Percentiles rank a stretch among this genome's conserved stretches.
Evolutionary conservation across 2,329 filamentous ascomycete genomes (phyloP).

Genomic region (Rachicladosporium sp.): DNA sequence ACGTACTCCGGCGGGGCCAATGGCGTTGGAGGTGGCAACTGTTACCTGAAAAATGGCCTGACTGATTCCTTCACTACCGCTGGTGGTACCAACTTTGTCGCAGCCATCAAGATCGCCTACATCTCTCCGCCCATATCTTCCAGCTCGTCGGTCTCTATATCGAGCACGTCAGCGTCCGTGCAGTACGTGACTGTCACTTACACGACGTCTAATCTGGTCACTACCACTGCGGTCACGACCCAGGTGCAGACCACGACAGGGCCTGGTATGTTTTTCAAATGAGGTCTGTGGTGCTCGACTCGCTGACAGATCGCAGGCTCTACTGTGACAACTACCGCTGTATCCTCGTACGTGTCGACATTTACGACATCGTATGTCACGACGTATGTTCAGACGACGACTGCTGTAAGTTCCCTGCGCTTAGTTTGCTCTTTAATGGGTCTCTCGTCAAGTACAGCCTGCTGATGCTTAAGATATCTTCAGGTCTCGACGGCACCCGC

Average conservation of each 20-base stretch:
- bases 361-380: not conserved
- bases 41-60: too few relatives aligned
- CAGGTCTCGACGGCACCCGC: too few relatives aligned
- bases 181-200: slow-evolving; percentile 1
- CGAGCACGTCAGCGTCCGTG: not conserved
- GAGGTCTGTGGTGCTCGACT: not conserved
- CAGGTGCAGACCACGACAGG: slow-evolving; percentile 2
- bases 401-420: too few relatives aligned
- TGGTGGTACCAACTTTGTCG: too few relatives aligned
- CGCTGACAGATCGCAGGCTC: not conserved
- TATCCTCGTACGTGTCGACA: not conserved
- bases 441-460: too few relatives aligned
- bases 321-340: slow-evolving; percentile 1
- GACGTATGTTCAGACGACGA: not conserved
- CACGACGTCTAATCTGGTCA: slow-evolving; percentile 1
- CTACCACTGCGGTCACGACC: slow-evolving; percentile 1
- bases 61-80: too few relatives aligned
- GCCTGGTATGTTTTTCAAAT: not conserved
- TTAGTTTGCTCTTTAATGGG: too few relatives aligned
- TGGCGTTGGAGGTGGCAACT: too few relatives aligned
- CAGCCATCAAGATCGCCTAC: too few relatives aligned
- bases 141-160: not conserved
- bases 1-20: too few relatives aligned
- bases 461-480: too few relatives aligned
- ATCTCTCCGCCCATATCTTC: not conserved